Base-by-base conservation (phyloP, 2,329 filamentous ascomycete species). In the Trichoderma sp. region DNA sequence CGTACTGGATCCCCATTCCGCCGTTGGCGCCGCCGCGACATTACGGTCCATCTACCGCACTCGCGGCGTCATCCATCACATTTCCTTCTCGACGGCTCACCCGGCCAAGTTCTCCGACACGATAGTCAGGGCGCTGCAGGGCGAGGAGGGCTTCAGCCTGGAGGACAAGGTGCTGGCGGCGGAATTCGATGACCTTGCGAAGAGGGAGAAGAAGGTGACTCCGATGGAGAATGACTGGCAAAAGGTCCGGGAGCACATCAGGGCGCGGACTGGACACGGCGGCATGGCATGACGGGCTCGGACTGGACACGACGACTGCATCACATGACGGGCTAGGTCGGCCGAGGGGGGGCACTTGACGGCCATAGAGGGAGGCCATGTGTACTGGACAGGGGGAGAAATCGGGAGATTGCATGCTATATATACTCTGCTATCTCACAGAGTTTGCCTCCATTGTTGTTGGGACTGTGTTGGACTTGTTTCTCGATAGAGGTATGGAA, bases 61-160 rank as follows among this genome's bases (percentile, higher is more conserved):
- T 0, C 78, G 78, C 30, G 75, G 81, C 2, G 80, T 80, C 17
- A 79, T 88, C 60, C 82, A 78, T n/a, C 90, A 96, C 76, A 90
- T 99, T 72, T 88, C 92, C 1, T 86, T 99, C 3, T 91, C 93
- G 1, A 99, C 95, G 2, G 95, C 95, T 2, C 95, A 99, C 77
- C 94, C 95, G 0, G 95, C 94, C 67, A 99, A 99, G 78, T 99
- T 99, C 74, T 88, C 90, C 0, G 86, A 87, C 39, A 93, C 93
- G 0, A 94, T 99, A 1, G 90, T 93, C 71, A 72, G 90, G 55
- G 93, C 94, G 0, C 81, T 98, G 66, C 84, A 87, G 68, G 85
- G 85, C 9, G 83, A 91, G 74, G 76, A 83, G n/a, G 88, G 84
- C 1, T 97, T 96, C 72, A 83, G 87, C 71, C 97, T 97, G 74